Evolutionary conservation across 495 filamentous ascomycete genomes (phyloP).

Genomic region (Tuber microsphaerosporum): DNA sequence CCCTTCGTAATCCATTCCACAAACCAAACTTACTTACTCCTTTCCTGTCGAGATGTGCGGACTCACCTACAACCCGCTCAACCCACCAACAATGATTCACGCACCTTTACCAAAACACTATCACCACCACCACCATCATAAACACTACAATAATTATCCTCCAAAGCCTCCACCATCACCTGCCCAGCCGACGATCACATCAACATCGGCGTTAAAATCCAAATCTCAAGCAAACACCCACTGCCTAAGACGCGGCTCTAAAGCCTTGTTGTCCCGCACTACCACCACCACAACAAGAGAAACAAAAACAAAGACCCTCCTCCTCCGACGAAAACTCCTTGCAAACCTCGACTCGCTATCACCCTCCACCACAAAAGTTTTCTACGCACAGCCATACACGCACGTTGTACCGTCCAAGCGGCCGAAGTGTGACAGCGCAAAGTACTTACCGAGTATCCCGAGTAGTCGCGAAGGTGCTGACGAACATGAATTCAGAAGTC

Average conservation of each 20-base stretch:
- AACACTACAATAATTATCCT: slow-evolving; percentile 5
- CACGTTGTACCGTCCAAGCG: slow-evolving; percentile 28
- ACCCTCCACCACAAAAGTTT: slow-evolving; percentile 17
- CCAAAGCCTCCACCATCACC: slow-evolving; percentile 8
- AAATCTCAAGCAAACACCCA: slow-evolving; percentile 21
- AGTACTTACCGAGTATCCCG: slow-evolving; percentile 28
- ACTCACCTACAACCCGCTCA: slow-evolving; percentile 24
- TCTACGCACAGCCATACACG: slow-evolving; percentile 15
- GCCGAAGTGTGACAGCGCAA: slow-evolving; percentile 22
- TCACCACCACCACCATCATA: slow-evolving; percentile 12
- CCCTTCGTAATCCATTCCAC: background rate
- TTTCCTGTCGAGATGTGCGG: slow-evolving; percentile 9
- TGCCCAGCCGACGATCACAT: slow-evolving; percentile 15
- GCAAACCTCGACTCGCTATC: slow-evolving; percentile 9
- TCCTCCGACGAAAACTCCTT: background rate
- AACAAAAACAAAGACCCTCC: background rate
- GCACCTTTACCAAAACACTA: slow-evolving; percentile 5
- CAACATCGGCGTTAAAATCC: slow-evolving; percentile 15
- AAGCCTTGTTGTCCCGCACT: slow-evolving; percentile 22
- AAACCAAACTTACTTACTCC: slow-evolving; percentile 1
- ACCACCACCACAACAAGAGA: background rate
- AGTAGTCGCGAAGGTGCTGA: slow-evolving; percentile 14
- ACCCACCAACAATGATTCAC: slow-evolving; percentile 26
- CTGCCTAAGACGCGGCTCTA: slow-evolving; percentile 14
- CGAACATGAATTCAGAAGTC: slow-evolving; percentile 5